These are phyloP conservation scores for Eimeria acervulina DNA, from an alignment of 169 alveolate species.

Conservation along the genomic window DNA sequence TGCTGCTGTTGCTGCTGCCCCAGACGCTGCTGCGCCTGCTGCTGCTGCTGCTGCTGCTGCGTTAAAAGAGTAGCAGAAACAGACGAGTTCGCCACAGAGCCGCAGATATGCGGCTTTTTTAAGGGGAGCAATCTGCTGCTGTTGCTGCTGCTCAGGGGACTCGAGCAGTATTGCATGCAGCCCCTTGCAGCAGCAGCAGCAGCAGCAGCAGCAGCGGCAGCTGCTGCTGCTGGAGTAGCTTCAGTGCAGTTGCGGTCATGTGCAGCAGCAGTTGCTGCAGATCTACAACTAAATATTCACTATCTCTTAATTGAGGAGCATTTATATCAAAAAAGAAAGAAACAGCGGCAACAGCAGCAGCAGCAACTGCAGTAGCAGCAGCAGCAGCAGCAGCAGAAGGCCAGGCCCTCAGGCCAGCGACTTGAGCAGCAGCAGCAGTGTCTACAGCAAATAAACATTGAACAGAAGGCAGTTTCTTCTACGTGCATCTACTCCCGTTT, in stretches of 20 bases:
- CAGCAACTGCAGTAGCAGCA: slow-evolving; percentile 4
- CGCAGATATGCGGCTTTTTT: background rate
- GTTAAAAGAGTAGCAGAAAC: background rate
- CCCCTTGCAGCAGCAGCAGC: background rate
- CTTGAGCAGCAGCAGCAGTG: background rate
- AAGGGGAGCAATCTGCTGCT: background rate
- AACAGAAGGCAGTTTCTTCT: too few relatives aligned
- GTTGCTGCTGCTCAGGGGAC: slow-evolving; percentile 31
- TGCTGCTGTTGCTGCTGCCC: slow-evolving; percentile 17
- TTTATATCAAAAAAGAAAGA: background rate
- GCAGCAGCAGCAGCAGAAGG: background rate
- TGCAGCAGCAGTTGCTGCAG: background rate
- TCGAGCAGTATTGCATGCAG: slow-evolving; percentile 26
- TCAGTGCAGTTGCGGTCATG: background rate
- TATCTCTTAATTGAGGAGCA: background rate
- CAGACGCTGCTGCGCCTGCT: slow-evolving; percentile 55
- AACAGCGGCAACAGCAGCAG: slow-evolving; percentile 45
- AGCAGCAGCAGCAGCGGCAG: too few relatives aligned
- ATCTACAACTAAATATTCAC: background rate
- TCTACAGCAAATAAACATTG: background rate
- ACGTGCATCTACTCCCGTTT: background rate
- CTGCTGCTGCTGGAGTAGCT: too few relatives aligned
- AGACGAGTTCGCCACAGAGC: background rate
- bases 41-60: slow-evolving; percentile 74
- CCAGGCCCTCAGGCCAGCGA: background rate